phyloP scores from a whole-genome alignment of 2,329 filamentous ascomycete genomes.

The Penicillium sp. region DNA sequence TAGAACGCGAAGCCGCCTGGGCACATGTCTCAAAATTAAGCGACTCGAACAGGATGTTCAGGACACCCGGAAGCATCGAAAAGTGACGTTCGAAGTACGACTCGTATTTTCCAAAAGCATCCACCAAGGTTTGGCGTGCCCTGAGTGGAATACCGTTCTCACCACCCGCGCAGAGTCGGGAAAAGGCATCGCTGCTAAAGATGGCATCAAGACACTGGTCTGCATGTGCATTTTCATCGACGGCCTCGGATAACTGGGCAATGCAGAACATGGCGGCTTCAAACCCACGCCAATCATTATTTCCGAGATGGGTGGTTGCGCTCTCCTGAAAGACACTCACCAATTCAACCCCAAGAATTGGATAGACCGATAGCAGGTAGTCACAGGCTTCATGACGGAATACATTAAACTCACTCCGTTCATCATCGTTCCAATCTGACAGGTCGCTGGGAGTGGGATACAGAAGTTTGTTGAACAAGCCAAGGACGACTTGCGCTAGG shows the following conservation, averaged over 20 bases:
- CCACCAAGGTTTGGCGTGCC: conserved; percentile 40
- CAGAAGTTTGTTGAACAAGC: conserved; percentile 42
- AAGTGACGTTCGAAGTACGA: conserved; percentile 44
- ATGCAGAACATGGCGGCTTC: conserved; percentile 45
- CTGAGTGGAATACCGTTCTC: conserved; percentile 33
- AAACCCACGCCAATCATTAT: conserved; percentile 41
- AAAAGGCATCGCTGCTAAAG: conserved; percentile 37
- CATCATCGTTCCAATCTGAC: conserved; percentile 42
- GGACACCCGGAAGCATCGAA: conserved; percentile 36
- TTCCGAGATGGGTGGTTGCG: conserved; percentile 31
- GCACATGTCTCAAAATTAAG: conserved; percentile 41
- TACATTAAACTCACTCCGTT: conserved; percentile 40
- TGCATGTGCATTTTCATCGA: conserved; percentile 42
- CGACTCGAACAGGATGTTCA: conserved; percentile 45
- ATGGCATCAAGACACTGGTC: conserved; percentile 41
- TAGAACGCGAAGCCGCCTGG: conserved; percentile 41
- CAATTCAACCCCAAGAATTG: conserved; percentile 41
- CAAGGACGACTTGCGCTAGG: conserved; percentile 38
- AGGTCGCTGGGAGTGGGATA: conserved; percentile 34
- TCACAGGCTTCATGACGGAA: conserved; percentile 46
- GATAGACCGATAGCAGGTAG: conserved; percentile 43
- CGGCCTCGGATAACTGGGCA: conserved; percentile 43
- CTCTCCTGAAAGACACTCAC: conserved; percentile 41
- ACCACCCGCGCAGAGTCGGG: conserved; percentile 31
- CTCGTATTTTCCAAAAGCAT: conserved; percentile 43